Evolutionary conservation across 2,329 filamentous ascomycete species (phyloP).

Genomic region (Colletotrichum chrysophilum): DNA sequence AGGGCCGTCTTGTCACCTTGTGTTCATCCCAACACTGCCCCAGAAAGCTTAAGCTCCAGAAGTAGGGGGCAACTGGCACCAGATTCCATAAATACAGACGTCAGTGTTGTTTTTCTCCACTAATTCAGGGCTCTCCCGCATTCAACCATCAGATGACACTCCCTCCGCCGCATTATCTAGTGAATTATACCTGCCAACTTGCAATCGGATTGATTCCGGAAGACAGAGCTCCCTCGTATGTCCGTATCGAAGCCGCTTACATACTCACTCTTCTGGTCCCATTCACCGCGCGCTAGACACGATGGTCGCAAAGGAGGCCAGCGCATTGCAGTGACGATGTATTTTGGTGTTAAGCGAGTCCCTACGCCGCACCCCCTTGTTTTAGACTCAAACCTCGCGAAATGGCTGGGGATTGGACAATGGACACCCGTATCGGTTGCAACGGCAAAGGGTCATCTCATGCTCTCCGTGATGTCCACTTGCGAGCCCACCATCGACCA

Average conservation of each 20-base stretch:
- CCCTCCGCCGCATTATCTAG: not conserved
- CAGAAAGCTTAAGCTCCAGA: not conserved
- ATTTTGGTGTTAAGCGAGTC: not conserved
- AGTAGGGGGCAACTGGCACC: not conserved
- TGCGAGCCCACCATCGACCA: not conserved
- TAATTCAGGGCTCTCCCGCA: not conserved
- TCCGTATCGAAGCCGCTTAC: not conserved
- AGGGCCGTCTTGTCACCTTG: not conserved
- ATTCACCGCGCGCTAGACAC: not conserved
- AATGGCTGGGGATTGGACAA: not conserved
- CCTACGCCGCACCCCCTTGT: not conserved
- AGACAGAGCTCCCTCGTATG: not conserved
- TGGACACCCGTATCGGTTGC: not conserved
- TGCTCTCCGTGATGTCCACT: not conserved
- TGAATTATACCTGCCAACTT: not conserved
- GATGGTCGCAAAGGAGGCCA: not conserved
- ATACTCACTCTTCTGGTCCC: not conserved
- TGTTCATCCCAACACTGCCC: conserved; percentile 4
- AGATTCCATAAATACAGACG: not conserved
- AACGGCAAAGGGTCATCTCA: not conserved
- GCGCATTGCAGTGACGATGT: not conserved
- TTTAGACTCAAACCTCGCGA: not conserved
- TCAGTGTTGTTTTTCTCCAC: not conserved
- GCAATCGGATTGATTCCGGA: not conserved
- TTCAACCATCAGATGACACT: not conserved